Percentiles rank a stretch among this genome's conserved stretches.
phyloP scores from a whole-genome alignment of 768 basidiomycete species.

The Flagelloscypha sp. region DNA sequence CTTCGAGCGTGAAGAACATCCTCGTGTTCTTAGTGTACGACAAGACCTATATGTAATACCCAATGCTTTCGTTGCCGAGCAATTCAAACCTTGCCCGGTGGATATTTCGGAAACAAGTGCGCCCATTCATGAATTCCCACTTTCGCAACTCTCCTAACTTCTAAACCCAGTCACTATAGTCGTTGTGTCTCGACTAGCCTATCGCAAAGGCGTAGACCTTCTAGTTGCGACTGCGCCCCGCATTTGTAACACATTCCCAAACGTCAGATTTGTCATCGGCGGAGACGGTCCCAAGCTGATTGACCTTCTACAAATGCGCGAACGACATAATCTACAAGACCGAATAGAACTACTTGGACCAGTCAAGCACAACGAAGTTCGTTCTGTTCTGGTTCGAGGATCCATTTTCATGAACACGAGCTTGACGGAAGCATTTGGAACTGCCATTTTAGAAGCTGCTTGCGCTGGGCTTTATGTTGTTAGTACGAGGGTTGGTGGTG shows the following conservation, averaged over 20 bases:
- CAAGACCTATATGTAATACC: constrained; percentile 85
- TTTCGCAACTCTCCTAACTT: constrained; percentile 1
- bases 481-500: constrained; percentile 88
- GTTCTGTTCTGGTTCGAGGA: constrained; percentile 74
- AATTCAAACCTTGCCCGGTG: constrained; percentile 63
- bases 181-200: constrained; percentile 82
- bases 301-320: constrained; percentile 91
- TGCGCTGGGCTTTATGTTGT: constrained; percentile 93
- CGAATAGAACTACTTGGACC: constrained; percentile 85
- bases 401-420: constrained; percentile 94
- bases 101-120: constrained; percentile 48
- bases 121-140: too few species aligned
- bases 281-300: constrained; percentile 95
- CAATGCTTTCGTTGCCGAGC: constrained; percentile 80
- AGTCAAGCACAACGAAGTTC: constrained; percentile 76
- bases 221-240: constrained; percentile 87
- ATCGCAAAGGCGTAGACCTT: constrained; percentile 94
- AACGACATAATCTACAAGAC: constrained; percentile 84
- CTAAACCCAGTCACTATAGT: constrained; percentile 88
- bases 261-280: constrained; percentile 84
- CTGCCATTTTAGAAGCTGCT: constrained; percentile 95
- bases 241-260: constrained; percentile 77
- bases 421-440: constrained; percentile 93
- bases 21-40: constrained; percentile 37
- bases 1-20: constrained; percentile 44